phyloP scores from a whole-genome alignment of 2,329 filamentous ascomycete genomes.

The Dothistroma septosporum region DNA sequence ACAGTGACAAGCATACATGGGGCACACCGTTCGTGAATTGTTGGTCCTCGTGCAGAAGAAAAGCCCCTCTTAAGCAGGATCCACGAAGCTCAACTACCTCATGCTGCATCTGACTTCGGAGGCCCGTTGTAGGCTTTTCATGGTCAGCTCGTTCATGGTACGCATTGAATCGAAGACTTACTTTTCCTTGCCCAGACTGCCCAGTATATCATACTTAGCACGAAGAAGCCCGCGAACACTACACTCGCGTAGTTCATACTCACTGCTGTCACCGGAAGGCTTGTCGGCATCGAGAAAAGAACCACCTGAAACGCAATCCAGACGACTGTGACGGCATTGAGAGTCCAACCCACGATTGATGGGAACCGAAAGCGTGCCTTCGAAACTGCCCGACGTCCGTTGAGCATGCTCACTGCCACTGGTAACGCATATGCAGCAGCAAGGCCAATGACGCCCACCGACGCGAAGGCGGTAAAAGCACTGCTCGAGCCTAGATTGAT shows the following conservation, averaged over 20 bases:
- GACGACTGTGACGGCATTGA: constrained; percentile 27
- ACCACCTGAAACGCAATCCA: constrained; percentile 31
- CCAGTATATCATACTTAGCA: too few species aligned
- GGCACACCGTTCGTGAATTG: too few species aligned
- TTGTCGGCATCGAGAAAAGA: constrained; percentile 53
- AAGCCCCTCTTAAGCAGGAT: too few species aligned
- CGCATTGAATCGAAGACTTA: too few species aligned
- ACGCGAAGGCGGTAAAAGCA: constrained; percentile 50
- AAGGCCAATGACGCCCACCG: constrained; percentile 55
- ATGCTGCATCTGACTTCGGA: too few species aligned
- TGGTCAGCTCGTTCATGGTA: too few species aligned
- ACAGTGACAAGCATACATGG: too few species aligned
- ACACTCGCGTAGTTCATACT: constrained; percentile 56
- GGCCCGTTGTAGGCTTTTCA: too few species aligned
- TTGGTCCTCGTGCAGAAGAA: too few species aligned
- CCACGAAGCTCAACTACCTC: too few species aligned
- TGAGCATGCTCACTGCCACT: constrained; percentile 39
- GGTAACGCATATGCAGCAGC: constrained; percentile 56
- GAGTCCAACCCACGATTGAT: constrained; percentile 34
- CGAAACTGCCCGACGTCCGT: constrained; percentile 32
- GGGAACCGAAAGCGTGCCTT: constrained; percentile 13
- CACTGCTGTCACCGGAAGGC: constrained; percentile 49
- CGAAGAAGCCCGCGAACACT: constrained; percentile 51
- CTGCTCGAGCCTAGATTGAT: constrained; percentile 48
- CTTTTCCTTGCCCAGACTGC: too few species aligned